A percentile compares a stretch with the other conserved stretches of the same genome.
Conservation (phyloP, 1,284 basidiomycete species). For the Clitocybe nebularis region DNA sequence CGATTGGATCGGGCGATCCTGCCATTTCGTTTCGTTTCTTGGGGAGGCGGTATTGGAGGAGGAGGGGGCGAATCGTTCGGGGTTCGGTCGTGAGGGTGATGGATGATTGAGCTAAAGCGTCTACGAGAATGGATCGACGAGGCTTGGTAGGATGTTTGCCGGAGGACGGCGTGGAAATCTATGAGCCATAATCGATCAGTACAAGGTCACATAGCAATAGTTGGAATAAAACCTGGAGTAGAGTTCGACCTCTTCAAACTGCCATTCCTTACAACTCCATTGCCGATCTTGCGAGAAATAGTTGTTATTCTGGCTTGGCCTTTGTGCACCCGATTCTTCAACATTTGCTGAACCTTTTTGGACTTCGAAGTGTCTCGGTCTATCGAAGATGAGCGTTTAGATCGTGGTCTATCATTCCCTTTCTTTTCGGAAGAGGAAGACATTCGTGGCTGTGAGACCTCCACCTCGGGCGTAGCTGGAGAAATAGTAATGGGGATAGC, state of each 20-base stretch:
- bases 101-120: conserved; percentile 47
- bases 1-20: conserved; percentile 62
- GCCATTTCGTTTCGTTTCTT: conserved; percentile 37
- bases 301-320: conserved; percentile 68
- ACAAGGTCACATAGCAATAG: conserved; percentile 7
- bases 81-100: conserved; percentile 33
- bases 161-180: conserved; percentile 66
- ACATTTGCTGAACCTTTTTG: conserved; percentile 69
- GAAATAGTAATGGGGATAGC: conserved; percentile 32
- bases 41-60: conserved; percentile 34
- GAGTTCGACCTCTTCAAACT: conserved; percentile 57
- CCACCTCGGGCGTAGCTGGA: conserved; percentile 30
- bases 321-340: conserved; percentile 70
- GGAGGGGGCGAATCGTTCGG: conserved; percentile 33
- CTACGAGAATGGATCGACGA: conserved; percentile 84
- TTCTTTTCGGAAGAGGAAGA: conserved; percentile 8
- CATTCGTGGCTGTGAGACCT: conserved; percentile 5
- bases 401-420: conserved; percentile 10
- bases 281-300: conserved; percentile 72
- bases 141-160: conserved; percentile 68
- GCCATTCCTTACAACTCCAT: conserved; percentile 55
- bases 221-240: conserved; percentile 49
- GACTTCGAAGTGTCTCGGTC: conserved; percentile 46
- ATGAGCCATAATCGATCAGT: not conserved
- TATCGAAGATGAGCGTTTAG: conserved; percentile 31